Percentiles rank a stretch among this genome's conserved stretches.
Evolutionary conservation across 768 basidiomycete species (phyloP).

Genomic region (Floccularia luteovirens): DNA sequence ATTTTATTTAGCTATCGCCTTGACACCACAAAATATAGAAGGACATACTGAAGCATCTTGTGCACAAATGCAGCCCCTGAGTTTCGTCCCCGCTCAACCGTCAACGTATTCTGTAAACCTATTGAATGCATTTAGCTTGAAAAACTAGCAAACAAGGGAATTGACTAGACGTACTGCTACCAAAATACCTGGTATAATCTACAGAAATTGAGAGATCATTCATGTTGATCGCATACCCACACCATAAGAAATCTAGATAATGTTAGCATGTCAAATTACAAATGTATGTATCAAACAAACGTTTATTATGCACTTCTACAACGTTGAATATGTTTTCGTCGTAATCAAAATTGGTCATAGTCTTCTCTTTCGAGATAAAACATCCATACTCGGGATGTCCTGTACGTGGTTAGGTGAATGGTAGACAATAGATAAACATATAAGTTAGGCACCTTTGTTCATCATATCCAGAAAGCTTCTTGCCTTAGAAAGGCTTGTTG

Average conservation of each 20-base stretch:
- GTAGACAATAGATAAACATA: neutral
- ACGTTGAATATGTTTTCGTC: constrained; percentile 45
- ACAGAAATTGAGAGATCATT: constrained; percentile 66
- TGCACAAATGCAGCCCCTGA: constrained; percentile 57
- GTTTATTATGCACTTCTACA: constrained; percentile 34
- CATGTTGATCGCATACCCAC: constrained; percentile 79
- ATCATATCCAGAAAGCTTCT: constrained; percentile 66
- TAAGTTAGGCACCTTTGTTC: constrained; percentile 35
- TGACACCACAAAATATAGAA: neutral
- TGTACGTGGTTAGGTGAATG: constrained; percentile 11
- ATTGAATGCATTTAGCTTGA: neutral
- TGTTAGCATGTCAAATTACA: neutral
- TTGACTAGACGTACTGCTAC: constrained; percentile 37
- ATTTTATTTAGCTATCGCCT: neutral
- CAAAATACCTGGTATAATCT: constrained; percentile 68
- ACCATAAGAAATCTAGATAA: constrained; percentile 82
- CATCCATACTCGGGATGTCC: constrained; percentile 96
- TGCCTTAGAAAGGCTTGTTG: constrained; percentile 56
- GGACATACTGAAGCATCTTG: constrained; percentile 69
- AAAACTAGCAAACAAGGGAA: neutral
- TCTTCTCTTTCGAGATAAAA: constrained; percentile 84
- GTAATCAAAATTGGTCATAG: constrained; percentile 78
- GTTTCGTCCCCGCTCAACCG: constrained; percentile 57
- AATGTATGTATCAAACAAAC: constrained; percentile 16
- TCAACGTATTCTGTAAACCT: constrained; percentile 52